These are phyloP conservation scores for Ogataea dorogensis DNA, from an alignment of 805 yeast species.

Conservation along the genomic window DNA sequence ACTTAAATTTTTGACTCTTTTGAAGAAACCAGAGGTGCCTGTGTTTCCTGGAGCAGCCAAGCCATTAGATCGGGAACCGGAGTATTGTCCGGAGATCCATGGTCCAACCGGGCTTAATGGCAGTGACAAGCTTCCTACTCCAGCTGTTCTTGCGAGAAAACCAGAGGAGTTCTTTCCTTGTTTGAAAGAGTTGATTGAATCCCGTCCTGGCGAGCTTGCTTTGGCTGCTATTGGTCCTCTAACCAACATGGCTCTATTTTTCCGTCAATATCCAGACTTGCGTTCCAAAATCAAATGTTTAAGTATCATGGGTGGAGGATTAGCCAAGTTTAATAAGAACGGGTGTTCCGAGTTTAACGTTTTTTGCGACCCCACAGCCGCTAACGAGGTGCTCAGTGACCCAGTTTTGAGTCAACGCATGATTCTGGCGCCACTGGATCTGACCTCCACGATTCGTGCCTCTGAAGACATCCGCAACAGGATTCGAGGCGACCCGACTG, in stretches of 20 bases:
- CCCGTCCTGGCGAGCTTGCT: slow-evolving; percentile 48
- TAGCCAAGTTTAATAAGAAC: slow-evolving; percentile 30
- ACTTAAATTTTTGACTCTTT: slow-evolving; percentile 60
- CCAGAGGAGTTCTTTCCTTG: slow-evolving; percentile 25
- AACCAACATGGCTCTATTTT: slow-evolving; percentile 65
- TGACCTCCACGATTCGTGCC: slow-evolving; percentile 66
- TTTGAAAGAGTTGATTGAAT: slow-evolving; percentile 22
- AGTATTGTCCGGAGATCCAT: slow-evolving; percentile 62
- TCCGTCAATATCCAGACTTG: slow-evolving; percentile 53
- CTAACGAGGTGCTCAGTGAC: slow-evolving; percentile 53
- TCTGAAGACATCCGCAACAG: slow-evolving; percentile 38
- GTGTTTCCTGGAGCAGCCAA: slow-evolving; percentile 64
- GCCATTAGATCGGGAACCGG: slow-evolving; percentile 53
- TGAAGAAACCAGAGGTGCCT: slow-evolving; percentile 50
- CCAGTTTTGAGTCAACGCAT: slow-evolving; percentile 45
- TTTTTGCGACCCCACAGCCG: slow-evolving; percentile 74
- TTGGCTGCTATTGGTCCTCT: slow-evolving; percentile 75
- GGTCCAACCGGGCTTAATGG: slow-evolving; percentile 80
- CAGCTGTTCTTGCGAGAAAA: slow-evolving; percentile 31
- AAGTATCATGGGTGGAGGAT: slow-evolving; percentile 77
- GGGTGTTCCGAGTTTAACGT: slow-evolving; percentile 71
- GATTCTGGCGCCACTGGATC: slow-evolving; percentile 61
- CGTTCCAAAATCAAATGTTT: slow-evolving; percentile 48
- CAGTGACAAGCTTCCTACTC: slow-evolving; percentile 54
- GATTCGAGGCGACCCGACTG: slow-evolving; percentile 34